Evolutionary conservation across 345 rosid genomes (phyloP), one percentile per base, ranked within the genome.

Genomic region (Balakata baccata): DNA sequence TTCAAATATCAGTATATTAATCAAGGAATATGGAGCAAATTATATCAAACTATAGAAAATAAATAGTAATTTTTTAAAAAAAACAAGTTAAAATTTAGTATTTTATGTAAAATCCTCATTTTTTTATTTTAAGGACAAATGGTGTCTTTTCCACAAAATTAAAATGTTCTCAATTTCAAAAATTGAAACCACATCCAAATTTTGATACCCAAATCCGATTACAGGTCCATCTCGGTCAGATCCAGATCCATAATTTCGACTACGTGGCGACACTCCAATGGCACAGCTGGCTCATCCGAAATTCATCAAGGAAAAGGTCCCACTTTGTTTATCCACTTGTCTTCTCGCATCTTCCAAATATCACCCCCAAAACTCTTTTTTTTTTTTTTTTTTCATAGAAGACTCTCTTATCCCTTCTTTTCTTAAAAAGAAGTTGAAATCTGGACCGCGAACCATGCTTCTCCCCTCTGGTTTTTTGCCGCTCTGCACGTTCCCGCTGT

Each of bases 361-460:
- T 66, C 80, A 76, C 79, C 73, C 75, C 54, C 77, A 75, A 75
- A 82, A 23, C 37, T 57, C 22, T 43, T 73, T 64, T 72, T 78
- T 56, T 34, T 72, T 51, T 72, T 59, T 5, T 47, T 25, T 62
- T 50, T 0, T 3, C 25, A 3, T 46, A 49, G 68, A 46, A 57
- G 41, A 38, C 67, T 56, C 62, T 20, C 18, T 29, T 54, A 45
- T 60, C 79, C 71, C 73, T 23, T 29, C 34, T 12, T 75, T 73
- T 22, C 34, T 64, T 41, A 45, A 46, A 46, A 83, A 77, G 85
- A 29, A 29, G 34, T 29, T 86, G 65, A 74, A 86, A 85, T 85
- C 84, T 85, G 80, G 82, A 85, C 92, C 89, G 88, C 86, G 84
- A 82, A 76, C 79, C 60, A 78, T 75, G 85, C 88, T 72, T 75